Evolutionary conservation across 2,329 filamentous ascomycete species (phyloP).

Genomic region (Calonectria leucothoes): DNA sequence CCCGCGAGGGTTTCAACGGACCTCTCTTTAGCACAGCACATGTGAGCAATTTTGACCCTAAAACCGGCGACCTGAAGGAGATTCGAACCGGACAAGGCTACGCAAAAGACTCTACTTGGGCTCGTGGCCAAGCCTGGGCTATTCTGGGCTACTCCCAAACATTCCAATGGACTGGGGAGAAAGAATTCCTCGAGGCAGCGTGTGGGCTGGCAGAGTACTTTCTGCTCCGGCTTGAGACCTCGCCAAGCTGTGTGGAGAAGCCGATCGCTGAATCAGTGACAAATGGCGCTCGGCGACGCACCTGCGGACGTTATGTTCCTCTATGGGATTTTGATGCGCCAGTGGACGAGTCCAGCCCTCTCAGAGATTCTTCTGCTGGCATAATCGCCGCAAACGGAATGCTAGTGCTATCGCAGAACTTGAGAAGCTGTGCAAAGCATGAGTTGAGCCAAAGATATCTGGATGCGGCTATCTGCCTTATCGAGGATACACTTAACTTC

Average conservation of each 20-base stretch:
- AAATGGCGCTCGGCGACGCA: not conserved
- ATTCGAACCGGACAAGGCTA: constrained; percentile 62
- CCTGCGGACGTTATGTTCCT: constrained; percentile 43
- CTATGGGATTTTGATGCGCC: constrained; percentile 62
- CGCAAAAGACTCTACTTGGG: constrained; percentile 59
- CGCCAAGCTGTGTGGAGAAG: constrained; percentile 44
- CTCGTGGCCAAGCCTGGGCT: constrained; percentile 63
- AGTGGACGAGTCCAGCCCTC: constrained; percentile 40
- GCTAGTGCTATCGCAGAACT: constrained; percentile 49
- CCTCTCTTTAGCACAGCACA: constrained; percentile 55
- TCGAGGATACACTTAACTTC: constrained; percentile 46
- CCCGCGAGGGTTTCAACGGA: constrained; percentile 11
- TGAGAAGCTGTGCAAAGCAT: constrained; percentile 31
- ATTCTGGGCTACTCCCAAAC: constrained; percentile 63
- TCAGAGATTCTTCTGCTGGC: constrained; percentile 52
- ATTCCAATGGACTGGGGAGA: constrained; percentile 59
- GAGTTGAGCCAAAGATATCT: constrained; percentile 38
- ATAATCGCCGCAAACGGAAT: constrained; percentile 54
- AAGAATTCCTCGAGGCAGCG: constrained; percentile 56
- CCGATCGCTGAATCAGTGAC: constrained; percentile 10
- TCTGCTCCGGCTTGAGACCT: constrained; percentile 51
- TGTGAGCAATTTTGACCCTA: constrained; percentile 61
- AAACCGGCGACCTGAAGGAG: constrained; percentile 54
- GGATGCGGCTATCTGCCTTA: constrained; percentile 42
- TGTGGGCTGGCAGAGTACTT: constrained; percentile 62